A percentile compares a stretch with the other conserved stretches of the same genome.
Evolutionary conservation across 2,329 filamentous ascomycete genomes (phyloP).

Genomic region (Sphaerulina musiva): DNA sequence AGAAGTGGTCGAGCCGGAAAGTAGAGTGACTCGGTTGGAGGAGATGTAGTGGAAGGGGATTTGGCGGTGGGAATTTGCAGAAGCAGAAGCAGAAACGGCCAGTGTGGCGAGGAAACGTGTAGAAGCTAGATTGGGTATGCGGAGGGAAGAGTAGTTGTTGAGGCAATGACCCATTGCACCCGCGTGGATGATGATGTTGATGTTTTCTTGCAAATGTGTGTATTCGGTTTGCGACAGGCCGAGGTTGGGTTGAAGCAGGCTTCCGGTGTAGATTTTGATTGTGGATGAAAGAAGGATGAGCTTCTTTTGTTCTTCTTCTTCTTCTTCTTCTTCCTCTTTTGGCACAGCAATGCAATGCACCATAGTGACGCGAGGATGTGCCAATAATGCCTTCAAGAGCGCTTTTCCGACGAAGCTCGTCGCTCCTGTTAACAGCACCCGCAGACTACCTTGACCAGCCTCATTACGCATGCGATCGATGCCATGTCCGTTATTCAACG

Average conservation of each 20-base stretch:
- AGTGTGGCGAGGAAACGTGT: neutral
- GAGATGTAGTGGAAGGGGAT: neutral
- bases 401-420: neutral
- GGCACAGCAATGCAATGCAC: neutral
- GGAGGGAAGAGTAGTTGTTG: neutral
- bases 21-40: neutral
- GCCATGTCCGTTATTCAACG: neutral
- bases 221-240: neutral
- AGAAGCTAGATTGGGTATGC: neutral
- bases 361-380: neutral
- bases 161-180: neutral
- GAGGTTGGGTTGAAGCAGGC: neutral
- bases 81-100: neutral
- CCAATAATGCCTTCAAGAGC: neutral
- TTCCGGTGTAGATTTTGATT: neutral
- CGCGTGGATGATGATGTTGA: neutral
- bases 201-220: neutral
- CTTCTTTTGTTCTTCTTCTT: no score
- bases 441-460: neutral
- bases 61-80: no score
- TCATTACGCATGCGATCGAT: neutral
- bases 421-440: neutral
- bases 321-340: neutral
- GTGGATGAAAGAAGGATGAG: neutral
- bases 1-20: neutral